Base-by-base conservation (phyloP, 345 rosid genomes). In the Pistacia atlantica region DNA sequence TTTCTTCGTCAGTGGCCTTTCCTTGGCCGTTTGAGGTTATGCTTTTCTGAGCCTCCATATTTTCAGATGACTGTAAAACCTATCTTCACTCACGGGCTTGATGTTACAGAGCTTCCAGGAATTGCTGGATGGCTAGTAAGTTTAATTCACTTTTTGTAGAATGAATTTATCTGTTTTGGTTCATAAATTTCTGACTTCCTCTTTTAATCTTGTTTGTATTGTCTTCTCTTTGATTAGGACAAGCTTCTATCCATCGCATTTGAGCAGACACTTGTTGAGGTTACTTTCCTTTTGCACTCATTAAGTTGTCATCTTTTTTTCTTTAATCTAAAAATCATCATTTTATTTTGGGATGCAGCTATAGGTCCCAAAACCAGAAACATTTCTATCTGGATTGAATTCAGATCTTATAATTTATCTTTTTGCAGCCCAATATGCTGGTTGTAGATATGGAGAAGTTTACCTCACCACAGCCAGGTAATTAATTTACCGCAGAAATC, bases 71-170 rank as follows among this genome's bases (percentile, higher is more conserved):
- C 91, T 37, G 97, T 91, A 61, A 96, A 92, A 81, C 98, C 99
- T 54, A 46, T 96, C 67, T 83, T 80, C 73, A 79, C 89, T 35
- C 94, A 84, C 71, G 98, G 99, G 69, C 77, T 96, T 72, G 94
- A 96, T 83, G 97, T 93, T 58, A 78, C 98, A 42, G 97, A 82
- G 65, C 85, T 96, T 86, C 99, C 99, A 57, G 97, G 97, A 54
- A 88, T 96, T 71, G 97, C 97, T 68, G 99, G 97, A 77, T 96
- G 98, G 99, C 93, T 96, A n/a, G 99, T 96, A 85, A 88, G 94
- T 90, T 73, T 10, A 18, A 18, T 65, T 58, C 31, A 33, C 33
- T 49, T 42, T 31, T 73, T 62, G 17, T 70, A 46, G 62, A 72
- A 58, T 65, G 74, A 49, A 59, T 46, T 61, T 78, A n/a, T 22